Evolutionary conservation across 2,329 filamentous ascomycete genomes (phyloP).

Genomic region (Pseudogymnoascus verrucosus): DNA sequence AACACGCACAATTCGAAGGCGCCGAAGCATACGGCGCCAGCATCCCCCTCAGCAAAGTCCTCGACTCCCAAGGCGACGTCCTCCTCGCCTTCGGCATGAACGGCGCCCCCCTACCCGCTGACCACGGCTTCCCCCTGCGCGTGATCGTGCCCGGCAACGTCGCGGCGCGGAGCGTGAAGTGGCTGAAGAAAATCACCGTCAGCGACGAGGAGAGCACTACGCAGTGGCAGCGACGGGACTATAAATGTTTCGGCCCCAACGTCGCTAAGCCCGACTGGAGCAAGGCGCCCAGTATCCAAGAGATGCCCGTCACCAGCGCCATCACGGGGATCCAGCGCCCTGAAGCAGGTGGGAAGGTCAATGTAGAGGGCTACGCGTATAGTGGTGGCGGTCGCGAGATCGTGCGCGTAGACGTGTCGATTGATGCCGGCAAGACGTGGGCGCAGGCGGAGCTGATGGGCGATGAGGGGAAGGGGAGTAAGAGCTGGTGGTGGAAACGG

Average conservation of each 20-base stretch:
- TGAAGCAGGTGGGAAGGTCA: background rate
- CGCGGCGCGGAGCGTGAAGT: conserved; percentile 59
- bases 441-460: conserved; percentile 52
- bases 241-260: conserved; percentile 62
- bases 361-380: conserved; percentile 54
- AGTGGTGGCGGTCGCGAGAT: conserved; percentile 57
- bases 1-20: conserved; percentile 17
- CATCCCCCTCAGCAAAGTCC: conserved; percentile 49
- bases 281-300: conserved; percentile 54
- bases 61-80: conserved; percentile 54
- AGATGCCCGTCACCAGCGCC: conserved; percentile 59
- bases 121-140: conserved; percentile 56
- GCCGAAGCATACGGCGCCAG: conserved; percentile 24
- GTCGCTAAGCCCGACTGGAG: conserved; percentile 54
- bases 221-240: conserved; percentile 54
- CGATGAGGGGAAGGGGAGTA: conserved; percentile 40
- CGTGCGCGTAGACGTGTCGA: conserved; percentile 55
- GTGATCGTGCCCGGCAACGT: conserved; percentile 55
- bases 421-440: conserved; percentile 55
- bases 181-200: conserved; percentile 53
- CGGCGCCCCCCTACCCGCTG: conserved; percentile 46
- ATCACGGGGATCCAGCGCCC: conserved; percentile 37
- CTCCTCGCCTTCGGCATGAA: conserved; percentile 60
- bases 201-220: conserved; percentile 55
- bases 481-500: conserved; percentile 55